These are phyloP conservation scores for Ogataea trehalophila DNA, from an alignment of 805 yeast species.

Conservation along the genomic window DNA sequence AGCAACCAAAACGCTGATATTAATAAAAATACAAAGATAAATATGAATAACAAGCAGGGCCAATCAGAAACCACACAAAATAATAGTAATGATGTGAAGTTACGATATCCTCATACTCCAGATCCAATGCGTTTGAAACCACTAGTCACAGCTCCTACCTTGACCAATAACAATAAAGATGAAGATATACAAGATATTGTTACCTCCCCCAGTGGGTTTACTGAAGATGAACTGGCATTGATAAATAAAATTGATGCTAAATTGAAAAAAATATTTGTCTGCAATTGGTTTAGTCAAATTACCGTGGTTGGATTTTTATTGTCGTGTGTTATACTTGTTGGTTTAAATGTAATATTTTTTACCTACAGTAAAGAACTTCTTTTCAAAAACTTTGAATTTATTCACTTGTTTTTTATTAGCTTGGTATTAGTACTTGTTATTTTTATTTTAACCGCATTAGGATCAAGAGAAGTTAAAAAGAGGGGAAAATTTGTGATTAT, in stretches of 20 bases:
- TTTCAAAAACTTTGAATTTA: constrained; percentile 2
- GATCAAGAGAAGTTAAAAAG: constrained; percentile 13
- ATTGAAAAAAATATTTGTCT: constrained; percentile 2
- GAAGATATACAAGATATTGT: neutral
- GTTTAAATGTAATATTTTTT: constrained; percentile 1
- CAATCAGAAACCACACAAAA: neutral
- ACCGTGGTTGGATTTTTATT: neutral
- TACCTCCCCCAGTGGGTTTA: neutral
- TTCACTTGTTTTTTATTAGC: constrained; percentile 8
- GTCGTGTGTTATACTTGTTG: neutral
- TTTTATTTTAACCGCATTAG: constrained; percentile 6
- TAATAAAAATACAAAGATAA: too few relatives aligned
- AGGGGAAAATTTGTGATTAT: constrained; percentile 5
- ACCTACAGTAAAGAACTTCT: neutral
- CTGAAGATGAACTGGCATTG: constrained; percentile 1
- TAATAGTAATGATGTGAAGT: too few relatives aligned
- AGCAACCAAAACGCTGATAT: too few relatives aligned
- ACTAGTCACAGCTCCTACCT: neutral
- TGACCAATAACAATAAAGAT: neutral
- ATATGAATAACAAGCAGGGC: neutral
- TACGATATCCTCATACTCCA: constrained; percentile 1
- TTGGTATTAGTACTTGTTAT: constrained; percentile 3
- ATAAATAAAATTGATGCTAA: constrained; percentile 4
- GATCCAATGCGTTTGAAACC: constrained; percentile 1
- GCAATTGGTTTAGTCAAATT: constrained; percentile 2